These are phyloP conservation scores for Tetracentron sinense DNA, from an alignment of 164 flowering plant species.

Conservation along the genomic window DNA sequence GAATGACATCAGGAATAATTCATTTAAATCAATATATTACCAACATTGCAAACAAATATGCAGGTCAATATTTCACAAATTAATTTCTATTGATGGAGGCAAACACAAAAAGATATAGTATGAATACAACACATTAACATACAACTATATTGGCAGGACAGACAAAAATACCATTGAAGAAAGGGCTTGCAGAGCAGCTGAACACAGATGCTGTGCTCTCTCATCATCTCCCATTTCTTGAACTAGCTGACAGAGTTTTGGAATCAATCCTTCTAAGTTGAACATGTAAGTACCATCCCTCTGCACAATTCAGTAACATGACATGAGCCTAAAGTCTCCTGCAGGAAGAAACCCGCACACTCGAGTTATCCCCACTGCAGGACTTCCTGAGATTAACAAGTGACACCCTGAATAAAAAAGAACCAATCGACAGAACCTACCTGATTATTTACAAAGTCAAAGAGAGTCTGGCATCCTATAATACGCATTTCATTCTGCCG, in stretches of 20 bases:
- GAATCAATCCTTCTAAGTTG: constrained; percentile 81
- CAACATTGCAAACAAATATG: too few species aligned
- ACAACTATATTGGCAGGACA: not conserved
- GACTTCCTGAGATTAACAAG: not conserved
- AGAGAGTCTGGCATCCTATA: constrained; percentile 77
- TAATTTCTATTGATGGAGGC: too few species aligned
- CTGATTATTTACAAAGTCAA: constrained; percentile 85
- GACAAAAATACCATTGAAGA: constrained; percentile 75
- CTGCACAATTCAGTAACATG: constrained; percentile 38
- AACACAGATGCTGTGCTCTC: constrained; percentile 37
- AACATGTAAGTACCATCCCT: constrained; percentile 81
- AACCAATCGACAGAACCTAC: constrained; percentile 24
- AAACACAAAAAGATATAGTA: too few species aligned
- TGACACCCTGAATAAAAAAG: not conserved
- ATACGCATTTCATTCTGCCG: constrained; percentile 71
- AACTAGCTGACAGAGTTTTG: constrained; percentile 79
- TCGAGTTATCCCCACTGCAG: not conserved
- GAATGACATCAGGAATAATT: too few species aligned
- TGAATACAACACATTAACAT: too few species aligned
- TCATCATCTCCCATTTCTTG: constrained; percentile 82
- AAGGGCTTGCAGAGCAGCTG: constrained; percentile 82
- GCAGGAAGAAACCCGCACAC: constrained; percentile 5
- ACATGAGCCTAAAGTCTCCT: constrained; percentile 13
- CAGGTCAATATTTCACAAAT: too few species aligned
- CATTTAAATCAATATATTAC: too few species aligned